These are phyloP conservation scores for Linum trigynum DNA, from an alignment of 345 rosid species.

Conservation along the genomic window DNA sequence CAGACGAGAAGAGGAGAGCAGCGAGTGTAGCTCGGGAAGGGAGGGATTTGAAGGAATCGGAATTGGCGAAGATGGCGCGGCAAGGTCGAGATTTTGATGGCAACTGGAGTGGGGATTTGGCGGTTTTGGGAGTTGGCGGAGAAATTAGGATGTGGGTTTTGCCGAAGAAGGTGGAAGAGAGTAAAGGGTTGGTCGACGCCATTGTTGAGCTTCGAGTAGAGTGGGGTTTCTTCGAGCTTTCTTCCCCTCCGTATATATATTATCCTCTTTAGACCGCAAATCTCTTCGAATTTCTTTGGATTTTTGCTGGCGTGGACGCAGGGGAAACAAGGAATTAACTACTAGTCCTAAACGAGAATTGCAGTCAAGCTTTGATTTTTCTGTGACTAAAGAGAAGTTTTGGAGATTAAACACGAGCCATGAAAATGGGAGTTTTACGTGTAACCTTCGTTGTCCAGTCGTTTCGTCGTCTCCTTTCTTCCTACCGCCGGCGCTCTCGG, in stretches of 20 bases:
- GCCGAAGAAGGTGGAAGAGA: slow-evolving; percentile 36
- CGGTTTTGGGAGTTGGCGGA: slow-evolving; percentile 52
- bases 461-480: too few species aligned
- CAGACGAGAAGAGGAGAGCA: slow-evolving; percentile 42
- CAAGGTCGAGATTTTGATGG: slow-evolving; percentile 22
- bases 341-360: neutral
- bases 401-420: slow-evolving; percentile 22
- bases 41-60: slow-evolving; percentile 13
- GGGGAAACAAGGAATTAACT: neutral
- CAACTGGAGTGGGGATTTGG: slow-evolving; percentile 15
- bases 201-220: slow-evolving; percentile 30
- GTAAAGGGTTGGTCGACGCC: slow-evolving; percentile 20
- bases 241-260: neutral
- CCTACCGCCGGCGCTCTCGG: too few species aligned
- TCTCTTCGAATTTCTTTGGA: neutral
- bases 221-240: neutral
- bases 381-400: neutral
- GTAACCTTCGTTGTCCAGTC: too few species aligned
- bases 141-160: slow-evolving; percentile 25
- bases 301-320: slow-evolving; percentile 2
- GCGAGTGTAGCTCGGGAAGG: slow-evolving; percentile 39
- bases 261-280: slow-evolving; percentile 1
- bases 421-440: neutral
- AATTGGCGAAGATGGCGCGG: slow-evolving; percentile 19
- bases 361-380: neutral